Base-by-base conservation (phyloP, 345 rosid genomes). In the Clausena lansium region DNA sequence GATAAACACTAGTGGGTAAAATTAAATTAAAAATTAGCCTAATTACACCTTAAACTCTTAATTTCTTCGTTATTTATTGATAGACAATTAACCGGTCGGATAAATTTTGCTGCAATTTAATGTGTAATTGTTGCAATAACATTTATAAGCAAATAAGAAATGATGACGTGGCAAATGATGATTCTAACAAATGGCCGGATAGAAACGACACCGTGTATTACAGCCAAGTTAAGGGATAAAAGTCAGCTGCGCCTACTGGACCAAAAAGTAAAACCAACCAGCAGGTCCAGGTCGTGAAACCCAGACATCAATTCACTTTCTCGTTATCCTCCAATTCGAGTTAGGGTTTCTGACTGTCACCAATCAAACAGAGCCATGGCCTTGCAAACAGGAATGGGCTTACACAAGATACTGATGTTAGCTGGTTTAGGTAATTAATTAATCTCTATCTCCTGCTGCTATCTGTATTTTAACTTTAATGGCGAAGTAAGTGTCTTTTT, bases 351-450 rank as follows among this genome's bases (percentile, higher is more conserved):
- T 50, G 47, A 22, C 28, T 39, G 41, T 10, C 1, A 9, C 41
- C 14, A 33, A 36, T 22, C 14, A 55, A 50, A 30, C 77, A 6
- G 10, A 32, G 78, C 73, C 80, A 95, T 95, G 98, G 92, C 97
- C 73, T 74, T 92, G 94, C 98, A 93, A 82, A 52, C 90, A 7
- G 96, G 98, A 66, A 75, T 95, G 22, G 86, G 99, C 54, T 73
- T 92, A 30, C 87, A 94, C 14, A 90, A 72, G 90, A 88, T 95
- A 82, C 60, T 95, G 68, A 4, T 95, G 83, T 75, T 95, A 60
- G 97, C 84, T 77, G 98, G 98, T 81, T 97, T 97, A 78, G 98
- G 99, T 87, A 81, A n/a, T 8, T 3, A 28, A 27, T 17, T 57
- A 7, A 47, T 67, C 25, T 61, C 14, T 32, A 47, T 33, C 25